phyloP scores from a whole-genome alignment of 768 basidiomycete genomes.

The Mycena vulgaris region DNA sequence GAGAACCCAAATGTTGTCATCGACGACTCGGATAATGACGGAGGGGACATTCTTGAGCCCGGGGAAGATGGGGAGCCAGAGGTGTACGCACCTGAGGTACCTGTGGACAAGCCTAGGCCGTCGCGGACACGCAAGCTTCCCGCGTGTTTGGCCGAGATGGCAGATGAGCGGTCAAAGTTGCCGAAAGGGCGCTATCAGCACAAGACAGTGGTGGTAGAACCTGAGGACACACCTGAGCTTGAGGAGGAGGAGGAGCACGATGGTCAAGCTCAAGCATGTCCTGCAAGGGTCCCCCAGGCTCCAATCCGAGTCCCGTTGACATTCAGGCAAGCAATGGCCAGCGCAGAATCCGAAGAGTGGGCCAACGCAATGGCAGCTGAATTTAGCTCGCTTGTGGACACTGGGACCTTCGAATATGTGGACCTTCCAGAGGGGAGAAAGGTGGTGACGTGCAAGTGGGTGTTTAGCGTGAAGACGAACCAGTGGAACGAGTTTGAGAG shows the following conservation, averaged over 20 bases:
- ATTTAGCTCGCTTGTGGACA: constrained; percentile 7
- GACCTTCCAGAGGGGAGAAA: neutral
- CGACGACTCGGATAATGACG: neutral
- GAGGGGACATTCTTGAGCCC: neutral
- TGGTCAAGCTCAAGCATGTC: constrained; percentile 4
- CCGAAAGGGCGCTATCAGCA: constrained; percentile 13
- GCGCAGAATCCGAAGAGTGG: neutral
- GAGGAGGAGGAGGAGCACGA: constrained; percentile 13
- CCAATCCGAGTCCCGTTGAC: constrained; percentile 1
- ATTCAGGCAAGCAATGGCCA: constrained; percentile 11
- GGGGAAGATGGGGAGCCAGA: too few relatives aligned
- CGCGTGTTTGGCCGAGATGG: neutral
- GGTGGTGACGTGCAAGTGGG: constrained; percentile 5
- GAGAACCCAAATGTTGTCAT: neutral
- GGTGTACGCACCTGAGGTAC: neutral
- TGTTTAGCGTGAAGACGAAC: neutral
- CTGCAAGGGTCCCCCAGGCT: neutral
- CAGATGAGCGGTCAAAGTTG: constrained; percentile 5
- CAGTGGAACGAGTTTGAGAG: constrained; percentile 8
- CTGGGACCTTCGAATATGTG: constrained; percentile 1
- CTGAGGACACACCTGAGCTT: neutral
- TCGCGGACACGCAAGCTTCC: constrained; percentile 2
- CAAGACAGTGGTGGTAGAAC: neutral
- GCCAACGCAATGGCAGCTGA: neutral
- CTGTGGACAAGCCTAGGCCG: neutral